These are phyloP conservation scores for Dendrothele bispora DNA, from an alignment of 768 basidiomycete species.

Conservation along the genomic window DNA sequence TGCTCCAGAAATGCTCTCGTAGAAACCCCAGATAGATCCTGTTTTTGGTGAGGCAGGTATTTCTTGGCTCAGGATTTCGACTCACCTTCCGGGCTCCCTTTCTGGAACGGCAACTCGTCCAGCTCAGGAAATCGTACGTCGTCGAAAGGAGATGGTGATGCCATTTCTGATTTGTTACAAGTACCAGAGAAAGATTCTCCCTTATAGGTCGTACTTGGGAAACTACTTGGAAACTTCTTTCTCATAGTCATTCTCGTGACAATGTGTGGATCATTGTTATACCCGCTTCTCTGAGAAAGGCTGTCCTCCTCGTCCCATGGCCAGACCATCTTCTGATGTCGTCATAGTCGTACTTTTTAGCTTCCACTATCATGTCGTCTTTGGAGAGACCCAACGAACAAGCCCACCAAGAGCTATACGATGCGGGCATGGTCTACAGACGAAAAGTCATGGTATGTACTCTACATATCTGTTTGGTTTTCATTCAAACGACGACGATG, in stretches of 20 bases:
- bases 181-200: too few species aligned
- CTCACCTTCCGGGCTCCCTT: background rate
- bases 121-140: background rate
- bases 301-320: background rate
- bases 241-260: too few species aligned
- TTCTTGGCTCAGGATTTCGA: background rate
- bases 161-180: too few species aligned
- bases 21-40: background rate
- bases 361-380: constrained; percentile 19
- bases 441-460: constrained; percentile 41
- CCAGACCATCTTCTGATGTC: background rate
- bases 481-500: too few species aligned
- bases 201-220: too few species aligned
- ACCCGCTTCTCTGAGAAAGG: too few species aligned
- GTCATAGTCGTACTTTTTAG: background rate
- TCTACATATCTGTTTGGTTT: too few species aligned
- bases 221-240: too few species aligned
- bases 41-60: background rate
- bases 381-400: constrained; percentile 25
- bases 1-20: background rate
- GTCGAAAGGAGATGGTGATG: background rate
- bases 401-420: constrained; percentile 41
- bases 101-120: background rate
- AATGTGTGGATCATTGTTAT: too few species aligned
- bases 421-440: constrained; percentile 40